Evolutionary conservation across 495 filamentous ascomycete genomes (phyloP).

Genomic region (Pseudomonodictys pantanalensis): DNA sequence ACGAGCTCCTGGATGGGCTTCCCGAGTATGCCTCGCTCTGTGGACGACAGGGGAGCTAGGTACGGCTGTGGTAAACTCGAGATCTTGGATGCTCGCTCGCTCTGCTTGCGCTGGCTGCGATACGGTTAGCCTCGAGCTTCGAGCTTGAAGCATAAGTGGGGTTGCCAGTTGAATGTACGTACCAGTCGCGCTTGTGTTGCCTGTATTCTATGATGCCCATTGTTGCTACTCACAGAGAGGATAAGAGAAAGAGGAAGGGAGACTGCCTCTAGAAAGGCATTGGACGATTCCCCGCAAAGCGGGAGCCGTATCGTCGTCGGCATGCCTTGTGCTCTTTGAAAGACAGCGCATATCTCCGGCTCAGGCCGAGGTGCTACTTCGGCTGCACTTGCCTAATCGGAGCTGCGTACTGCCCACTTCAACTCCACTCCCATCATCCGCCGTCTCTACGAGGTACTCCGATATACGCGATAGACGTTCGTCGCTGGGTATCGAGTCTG

Average conservation of each 20-base stretch:
- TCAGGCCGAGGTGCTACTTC: conserved; percentile 26
- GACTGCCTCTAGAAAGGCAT: not conserved
- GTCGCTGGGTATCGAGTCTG: no score
- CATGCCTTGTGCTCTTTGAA: conserved; percentile 2
- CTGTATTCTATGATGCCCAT: conserved; percentile 59
- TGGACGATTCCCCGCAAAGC: not conserved
- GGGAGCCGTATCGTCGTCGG: not conserved
- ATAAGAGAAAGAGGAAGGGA: not conserved
- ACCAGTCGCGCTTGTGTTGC: conserved; percentile 61
- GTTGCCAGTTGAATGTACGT: conserved; percentile 27
- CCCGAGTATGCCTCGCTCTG: conserved; percentile 64
- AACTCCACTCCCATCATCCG: not conserved
- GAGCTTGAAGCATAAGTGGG: not conserved
- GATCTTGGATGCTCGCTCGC: conserved; percentile 67
- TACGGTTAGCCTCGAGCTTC: conserved; percentile 10
- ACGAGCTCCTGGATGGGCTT: conserved; percentile 77
- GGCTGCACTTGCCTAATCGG: conserved; percentile 24
- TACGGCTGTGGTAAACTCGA: conserved; percentile 63
- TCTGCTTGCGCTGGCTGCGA: conserved; percentile 73
- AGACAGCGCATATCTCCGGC: conserved; percentile 10
- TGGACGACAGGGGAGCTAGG: conserved; percentile 56
- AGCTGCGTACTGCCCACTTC: not conserved
- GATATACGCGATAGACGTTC: no score
- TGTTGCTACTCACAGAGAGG: conserved; percentile 35
- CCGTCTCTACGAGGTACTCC: no score